Evolutionary conservation across 2,329 filamentous ascomycete genomes (phyloP), one percentile per base, ranked within the genome.

Genomic region (Venturia nashicola): DNA sequence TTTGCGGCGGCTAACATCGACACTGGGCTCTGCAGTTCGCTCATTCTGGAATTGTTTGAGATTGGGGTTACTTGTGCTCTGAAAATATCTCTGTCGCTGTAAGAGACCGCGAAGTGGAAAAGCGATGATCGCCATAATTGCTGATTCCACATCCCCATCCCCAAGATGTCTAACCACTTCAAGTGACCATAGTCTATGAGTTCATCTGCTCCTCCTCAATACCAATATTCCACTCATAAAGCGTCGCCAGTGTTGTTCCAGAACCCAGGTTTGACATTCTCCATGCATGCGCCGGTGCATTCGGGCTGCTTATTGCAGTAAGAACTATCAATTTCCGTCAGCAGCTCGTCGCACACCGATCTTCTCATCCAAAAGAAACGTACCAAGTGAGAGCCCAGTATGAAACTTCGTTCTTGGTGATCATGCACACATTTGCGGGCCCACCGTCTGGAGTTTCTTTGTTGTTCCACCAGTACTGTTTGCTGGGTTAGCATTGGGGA

Each of bases 401-500:
- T 14, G 27, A 18, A 32, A 57, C 32, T 32, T 14, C 51, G 36
- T 57, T 36, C 27, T 57, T 34, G 1, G 18, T 20, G 9, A 57
- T 14, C 16, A 61, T 2, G 9, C 59, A 61, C 12, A 32, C 23
- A 9, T 61, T 43, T 11, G 59, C 59, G 12, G 59, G 43, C 23
- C 59, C 59, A 20, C 59, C 59, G 14, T 61, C 59, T 18, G 59
- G 59, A 27, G 59, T 61, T 11, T 43, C 39, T 34, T 61, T 61
- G 59, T 61, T 61, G 16, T 61, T 20, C 59, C 59, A 61, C 59
- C 43, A 46, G 36, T 46, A 61, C 59, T 43, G n/a, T 40, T 32
- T 8, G 39, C 7, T 12, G 12, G 12, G 14, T 40, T 39, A 43
- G 55, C n/a, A 39, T 59, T n/a, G 14, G 4, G 9, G 32, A 27